These are phyloP conservation scores for Nadsonia fulvescens DNA, from an alignment of 805 yeast genomes.

Conservation along the genomic window DNA sequence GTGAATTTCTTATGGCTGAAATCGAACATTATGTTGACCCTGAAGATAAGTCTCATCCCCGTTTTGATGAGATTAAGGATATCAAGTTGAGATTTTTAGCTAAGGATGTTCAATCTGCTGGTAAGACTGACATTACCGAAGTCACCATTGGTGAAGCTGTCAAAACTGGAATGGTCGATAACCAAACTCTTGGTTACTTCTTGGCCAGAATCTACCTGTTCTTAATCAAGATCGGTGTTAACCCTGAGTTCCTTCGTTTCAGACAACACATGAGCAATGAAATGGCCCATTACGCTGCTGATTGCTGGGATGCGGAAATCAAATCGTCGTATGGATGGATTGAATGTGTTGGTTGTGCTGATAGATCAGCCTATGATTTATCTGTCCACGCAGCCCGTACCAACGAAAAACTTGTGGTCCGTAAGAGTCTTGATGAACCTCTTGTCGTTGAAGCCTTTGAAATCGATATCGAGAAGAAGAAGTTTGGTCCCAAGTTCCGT, in stretches of 20 bases:
- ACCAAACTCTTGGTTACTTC: slow-evolving; percentile 93
- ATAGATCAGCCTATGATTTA: slow-evolving; percentile 94
- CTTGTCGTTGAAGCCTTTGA: slow-evolving; percentile 65
- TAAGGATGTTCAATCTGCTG: slow-evolving; percentile 72
- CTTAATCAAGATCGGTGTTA: slow-evolving; percentile 78
- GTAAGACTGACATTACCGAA: slow-evolving; percentile 49
- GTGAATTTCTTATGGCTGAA: slow-evolving; percentile 99
- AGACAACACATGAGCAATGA: slow-evolving; percentile 98
- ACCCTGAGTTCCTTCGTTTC: slow-evolving; percentile 68
- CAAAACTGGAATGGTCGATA: slow-evolving; percentile 69
- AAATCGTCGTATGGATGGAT: slow-evolving; percentile 97
- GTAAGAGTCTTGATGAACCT: slow-evolving; percentile 79
- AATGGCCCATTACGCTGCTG: slow-evolving; percentile 99
- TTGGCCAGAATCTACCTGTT: slow-evolving; percentile 82
- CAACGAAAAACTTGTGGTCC: slow-evolving; percentile 84
- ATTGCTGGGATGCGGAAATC: slow-evolving; percentile 99
- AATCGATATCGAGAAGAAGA: slow-evolving; percentile 79
- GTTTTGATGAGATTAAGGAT: slow-evolving; percentile 60
- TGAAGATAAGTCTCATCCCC: slow-evolving; percentile 60
- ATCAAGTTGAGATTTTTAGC: slow-evolving; percentile 64
- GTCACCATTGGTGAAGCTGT: slow-evolving; percentile 86
- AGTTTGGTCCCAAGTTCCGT: slow-evolving; percentile 95
- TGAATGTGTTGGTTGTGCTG: slow-evolving; percentile 99
- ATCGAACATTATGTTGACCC: slow-evolving; percentile 98
- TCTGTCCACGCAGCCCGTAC: slow-evolving; percentile 91